phyloP scores from a whole-genome alignment of 768 basidiomycete genomes.

The Xerocomus potaroensis region DNA sequence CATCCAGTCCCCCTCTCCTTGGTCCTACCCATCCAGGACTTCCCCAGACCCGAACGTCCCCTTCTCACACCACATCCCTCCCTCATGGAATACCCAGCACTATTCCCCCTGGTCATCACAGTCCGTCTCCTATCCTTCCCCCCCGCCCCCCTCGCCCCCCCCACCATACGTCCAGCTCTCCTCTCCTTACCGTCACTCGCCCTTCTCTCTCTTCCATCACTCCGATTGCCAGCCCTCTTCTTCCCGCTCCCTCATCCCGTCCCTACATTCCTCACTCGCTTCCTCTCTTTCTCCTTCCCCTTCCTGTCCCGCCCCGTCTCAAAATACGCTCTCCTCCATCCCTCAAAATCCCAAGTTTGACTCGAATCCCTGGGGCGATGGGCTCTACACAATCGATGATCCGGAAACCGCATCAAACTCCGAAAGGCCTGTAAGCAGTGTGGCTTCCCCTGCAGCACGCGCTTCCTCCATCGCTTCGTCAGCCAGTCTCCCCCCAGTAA shows the following conservation, averaged over 20 bases:
- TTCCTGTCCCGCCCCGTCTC: slow-evolving; percentile 10
- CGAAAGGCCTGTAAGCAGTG: slow-evolving; percentile 32
- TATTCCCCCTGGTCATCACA: slow-evolving; percentile 15
- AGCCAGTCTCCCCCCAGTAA: slow-evolving; percentile 26
- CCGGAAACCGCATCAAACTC: slow-evolving; percentile 32
- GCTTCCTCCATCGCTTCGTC: slow-evolving; percentile 33
- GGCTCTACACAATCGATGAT: slow-evolving; percentile 32
- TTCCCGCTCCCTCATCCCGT: slow-evolving; percentile 15
- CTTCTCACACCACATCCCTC: slow-evolving; percentile 11
- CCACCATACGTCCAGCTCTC: slow-evolving; percentile 20
- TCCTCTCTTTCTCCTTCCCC: slow-evolving; percentile 17
- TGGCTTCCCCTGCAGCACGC: slow-evolving; percentile 34
- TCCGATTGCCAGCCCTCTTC: slow-evolving; percentile 18
- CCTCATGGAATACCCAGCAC: slow-evolving; percentile 17
- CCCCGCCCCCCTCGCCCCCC: slow-evolving; percentile 18
- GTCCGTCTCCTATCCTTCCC: slow-evolving; percentile 19
- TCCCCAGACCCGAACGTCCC: slow-evolving; percentile 14
- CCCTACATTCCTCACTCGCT: slow-evolving; percentile 13
- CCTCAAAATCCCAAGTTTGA: slow-evolving; percentile 18
- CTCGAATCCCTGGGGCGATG: slow-evolving; percentile 27
- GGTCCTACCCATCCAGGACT: slow-evolving; percentile 25
- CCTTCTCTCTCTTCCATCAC: slow-evolving; percentile 18
- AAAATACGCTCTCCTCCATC: slow-evolving; percentile 17
- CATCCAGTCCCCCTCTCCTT: slow-evolving; percentile 19
- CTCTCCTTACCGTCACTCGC: slow-evolving; percentile 22